Percentiles rank a stretch among this genome's conserved stretches.
Evolutionary conservation across 2,329 filamentous ascomycete species (phyloP).

Genomic region (Triangularia setosa): DNA sequence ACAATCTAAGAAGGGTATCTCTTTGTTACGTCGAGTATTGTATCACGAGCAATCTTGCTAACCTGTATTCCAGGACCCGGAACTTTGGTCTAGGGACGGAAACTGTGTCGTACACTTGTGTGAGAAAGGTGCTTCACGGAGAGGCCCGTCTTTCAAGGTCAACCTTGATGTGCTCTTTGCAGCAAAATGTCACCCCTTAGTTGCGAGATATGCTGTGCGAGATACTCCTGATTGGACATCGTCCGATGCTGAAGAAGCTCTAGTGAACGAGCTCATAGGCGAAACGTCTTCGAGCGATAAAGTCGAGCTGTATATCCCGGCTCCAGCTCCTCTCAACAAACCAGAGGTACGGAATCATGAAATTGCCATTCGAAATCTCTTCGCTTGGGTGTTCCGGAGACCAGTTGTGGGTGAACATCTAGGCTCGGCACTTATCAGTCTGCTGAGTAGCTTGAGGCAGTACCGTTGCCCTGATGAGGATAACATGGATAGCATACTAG

Average conservation of each 20-base stretch:
- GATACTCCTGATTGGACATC: conserved; percentile 27
- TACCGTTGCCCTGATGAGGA: conserved; percentile 53
- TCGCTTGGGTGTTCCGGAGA: conserved; percentile 64
- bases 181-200: conserved; percentile 56
- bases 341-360: conserved; percentile 59
- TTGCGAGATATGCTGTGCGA: conserved; percentile 48
- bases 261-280: conserved; percentile 11
- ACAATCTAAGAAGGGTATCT: conserved; percentile 45
- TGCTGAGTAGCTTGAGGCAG: conserved; percentile 63
- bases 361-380: conserved; percentile 68
- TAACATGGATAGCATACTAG: conserved; percentile 58
- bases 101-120: conserved; percentile 70
- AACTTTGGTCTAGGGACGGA: conserved; percentile 64
- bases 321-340: conserved; percentile 51
- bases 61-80: conserved; percentile 57
- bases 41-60: background rate
- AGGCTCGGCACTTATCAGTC: conserved; percentile 57
- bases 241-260: conserved; percentile 1
- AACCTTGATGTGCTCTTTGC: conserved; percentile 55
- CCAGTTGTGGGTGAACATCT: conserved; percentile 66
- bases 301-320: conserved; percentile 66
- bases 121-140: conserved; percentile 58
- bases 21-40: background rate
- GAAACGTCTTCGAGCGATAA: conserved; percentile 23
- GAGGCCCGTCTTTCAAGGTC: conserved; percentile 65